Evolutionary conservation across 257 asterid genomes (phyloP), one percentile per base, ranked within the genome.

Genomic region (Penstemon newberryi): DNA sequence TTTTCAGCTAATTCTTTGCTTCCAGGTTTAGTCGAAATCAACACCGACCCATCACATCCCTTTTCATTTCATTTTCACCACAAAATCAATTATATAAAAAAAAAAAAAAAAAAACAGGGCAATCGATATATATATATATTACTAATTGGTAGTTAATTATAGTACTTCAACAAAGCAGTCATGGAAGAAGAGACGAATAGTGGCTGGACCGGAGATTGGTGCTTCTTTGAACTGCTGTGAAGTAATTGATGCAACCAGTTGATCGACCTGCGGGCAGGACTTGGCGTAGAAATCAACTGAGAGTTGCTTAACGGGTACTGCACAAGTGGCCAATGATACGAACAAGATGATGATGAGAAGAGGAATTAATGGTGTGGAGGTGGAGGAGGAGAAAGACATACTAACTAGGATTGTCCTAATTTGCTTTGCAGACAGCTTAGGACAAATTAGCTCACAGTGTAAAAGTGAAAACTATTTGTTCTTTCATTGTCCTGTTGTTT

Each of bases 131-230:
- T 8, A 36, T 11, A 42, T 61, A 19, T 3, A 62, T 18, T 62
- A 33, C 73, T 80, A 1, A 25, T 2, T 0, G 2, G 3, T 25
- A 25, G 33, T 25, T 25, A 25, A 2, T 25, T 25, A 25, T 73
- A 15, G 18, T 15, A 83, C 88, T 65, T 86, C 87, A 41, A 93
- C 97, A 51, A 93, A 90, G 77, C 99, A 93, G 71, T 93, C 99
- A 59, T 93, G 97, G 85, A 93, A 93, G 86, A 93, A 90, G 73
- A 93, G 99, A 53, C 99, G 96, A 60, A 93, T 87, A 75, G 97
- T 90, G 69, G 96, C 97, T 9, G 99, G 99, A 7, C 79, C 97
- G 3, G 95, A 85, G 52, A 89, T 77, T 5, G 99, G 97, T 0
- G 83, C 80, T 5, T 84, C 92, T 54, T 77, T 84, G 78, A 88